Evolutionary conservation across 345 rosid species (phyloP).

Genomic region (Firmiana major): DNA sequence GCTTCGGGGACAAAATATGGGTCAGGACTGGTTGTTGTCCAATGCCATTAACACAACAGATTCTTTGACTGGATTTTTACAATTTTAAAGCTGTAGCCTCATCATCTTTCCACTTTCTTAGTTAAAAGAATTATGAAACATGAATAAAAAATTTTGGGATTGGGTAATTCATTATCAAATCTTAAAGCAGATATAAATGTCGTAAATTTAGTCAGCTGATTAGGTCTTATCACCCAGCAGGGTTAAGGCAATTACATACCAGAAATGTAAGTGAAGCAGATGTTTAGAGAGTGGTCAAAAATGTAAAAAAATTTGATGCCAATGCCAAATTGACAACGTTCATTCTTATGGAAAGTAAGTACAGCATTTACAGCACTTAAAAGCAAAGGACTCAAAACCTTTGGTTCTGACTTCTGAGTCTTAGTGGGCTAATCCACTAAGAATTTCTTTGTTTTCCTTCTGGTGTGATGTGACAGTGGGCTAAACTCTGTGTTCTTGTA

Average conservation of each 20-base stretch:
- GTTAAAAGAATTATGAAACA: background rate
- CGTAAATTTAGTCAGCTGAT: conserved; percentile 1
- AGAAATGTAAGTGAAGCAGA: background rate
- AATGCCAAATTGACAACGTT: background rate
- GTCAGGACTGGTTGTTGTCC: background rate
- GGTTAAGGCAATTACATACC: background rate
- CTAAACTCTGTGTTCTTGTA: conserved; percentile 5
- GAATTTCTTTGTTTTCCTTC: conserved; percentile 10
- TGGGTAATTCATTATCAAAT: background rate
- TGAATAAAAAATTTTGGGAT: background rate
- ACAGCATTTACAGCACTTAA: background rate
- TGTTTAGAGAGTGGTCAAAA: no score
- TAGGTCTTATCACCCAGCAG: background rate
- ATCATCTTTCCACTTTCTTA: conserved; percentile 32
- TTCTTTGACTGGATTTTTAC: conserved; percentile 4
- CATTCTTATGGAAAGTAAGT: background rate
- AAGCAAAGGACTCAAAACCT: conserved; percentile 25
- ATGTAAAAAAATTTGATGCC: no score
- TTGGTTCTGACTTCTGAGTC: conserved; percentile 22
- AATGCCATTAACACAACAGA: conserved; percentile 7
- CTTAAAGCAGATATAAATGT: background rate
- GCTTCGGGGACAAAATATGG: background rate
- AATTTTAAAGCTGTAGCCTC: conserved; percentile 15
- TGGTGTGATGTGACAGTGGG: conserved; percentile 19
- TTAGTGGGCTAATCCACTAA: conserved; percentile 31